A percentile compares a stretch with the other conserved stretches of the same genome.
phyloP scores from a whole-genome alignment of 352 stramenopile genomes.

The Lagenidium sp. region DNA sequence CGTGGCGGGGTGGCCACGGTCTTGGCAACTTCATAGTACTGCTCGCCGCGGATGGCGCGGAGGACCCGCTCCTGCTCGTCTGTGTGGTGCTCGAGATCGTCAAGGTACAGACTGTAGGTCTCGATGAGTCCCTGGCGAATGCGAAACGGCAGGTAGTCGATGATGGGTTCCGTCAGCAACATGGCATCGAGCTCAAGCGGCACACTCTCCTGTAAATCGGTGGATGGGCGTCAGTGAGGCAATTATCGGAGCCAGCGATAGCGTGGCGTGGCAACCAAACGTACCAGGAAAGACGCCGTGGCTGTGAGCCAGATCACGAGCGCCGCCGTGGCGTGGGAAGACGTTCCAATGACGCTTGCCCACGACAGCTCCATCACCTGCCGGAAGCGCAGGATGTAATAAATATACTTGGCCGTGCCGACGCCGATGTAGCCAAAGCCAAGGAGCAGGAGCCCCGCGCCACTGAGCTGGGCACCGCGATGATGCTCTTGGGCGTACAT shows the following conservation, averaged over 20 bases:
- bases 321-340: conserved; percentile 72
- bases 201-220: conserved; percentile 55
- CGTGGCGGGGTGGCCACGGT: too few species aligned
- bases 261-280: not conserved
- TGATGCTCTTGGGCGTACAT: conserved; percentile 88
- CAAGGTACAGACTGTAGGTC: conserved; percentile 82
- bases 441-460: conserved; percentile 65
- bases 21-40: conserved; percentile 20
- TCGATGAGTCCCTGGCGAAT: conserved; percentile 84
- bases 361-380: conserved; percentile 84
- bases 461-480: conserved; percentile 73
- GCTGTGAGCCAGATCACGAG: conserved; percentile 81
- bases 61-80: conserved; percentile 78
- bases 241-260: not conserved
- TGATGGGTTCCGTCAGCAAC: conserved; percentile 76
- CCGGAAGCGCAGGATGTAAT: conserved; percentile 84
- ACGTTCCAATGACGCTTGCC: conserved; percentile 74
- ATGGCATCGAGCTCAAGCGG: conserved; percentile 79
- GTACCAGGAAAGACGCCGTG: conserved; percentile 79
- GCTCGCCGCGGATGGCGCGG: conserved; percentile 64
- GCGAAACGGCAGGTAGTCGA: conserved; percentile 70
- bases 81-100: conserved; percentile 78
- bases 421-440: conserved; percentile 86
- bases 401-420: conserved; percentile 85
- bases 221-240: not conserved